phyloP scores from a whole-genome alignment of 2,329 filamentous ascomycete species.

The Dactylonectria estremocensis region DNA sequence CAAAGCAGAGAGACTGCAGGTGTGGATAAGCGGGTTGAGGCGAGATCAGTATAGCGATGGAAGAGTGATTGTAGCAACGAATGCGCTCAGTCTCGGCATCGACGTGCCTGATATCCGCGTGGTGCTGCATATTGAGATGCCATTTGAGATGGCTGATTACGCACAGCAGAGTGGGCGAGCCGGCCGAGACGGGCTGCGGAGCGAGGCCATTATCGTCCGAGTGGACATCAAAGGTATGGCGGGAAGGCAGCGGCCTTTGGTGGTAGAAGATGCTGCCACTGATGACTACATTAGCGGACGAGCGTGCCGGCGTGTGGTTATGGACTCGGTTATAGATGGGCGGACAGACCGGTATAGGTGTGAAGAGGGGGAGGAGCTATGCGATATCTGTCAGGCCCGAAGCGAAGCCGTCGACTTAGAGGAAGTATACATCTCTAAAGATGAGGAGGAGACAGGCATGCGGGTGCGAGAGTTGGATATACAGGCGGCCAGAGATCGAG shows the following conservation, averaged over 20 bases:
- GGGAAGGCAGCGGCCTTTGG: neutral
- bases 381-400: slow-evolving; percentile 12
- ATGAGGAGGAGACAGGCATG: neutral
- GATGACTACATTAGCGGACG: slow-evolving; percentile 1
- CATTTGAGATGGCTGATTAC: slow-evolving; percentile 15
- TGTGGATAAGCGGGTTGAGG: slow-evolving; percentile 7
- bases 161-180: slow-evolving; percentile 23
- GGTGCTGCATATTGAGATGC: slow-evolving; percentile 19
- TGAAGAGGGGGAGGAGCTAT: slow-evolving; percentile 21
- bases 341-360: neutral
- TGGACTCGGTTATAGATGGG: slow-evolving; percentile 23
- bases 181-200: slow-evolving; percentile 10
- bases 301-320: neutral
- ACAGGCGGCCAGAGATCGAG: neutral
- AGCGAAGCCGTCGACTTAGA: neutral
- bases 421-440: neutral
- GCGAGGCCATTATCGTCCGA: slow-evolving; percentile 18
- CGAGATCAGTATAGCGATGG: slow-evolving; percentile 7
- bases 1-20: slow-evolving; percentile 8
- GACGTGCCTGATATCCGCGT: slow-evolving; percentile 16
- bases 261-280: neutral
- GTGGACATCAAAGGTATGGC: neutral
- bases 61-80: slow-evolving; percentile 22
- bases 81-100: slow-evolving; percentile 17
- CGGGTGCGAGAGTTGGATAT: neutral